phyloP scores from a whole-genome alignment of 1,139 yeast species.

The Taphrina sp. region DNA sequence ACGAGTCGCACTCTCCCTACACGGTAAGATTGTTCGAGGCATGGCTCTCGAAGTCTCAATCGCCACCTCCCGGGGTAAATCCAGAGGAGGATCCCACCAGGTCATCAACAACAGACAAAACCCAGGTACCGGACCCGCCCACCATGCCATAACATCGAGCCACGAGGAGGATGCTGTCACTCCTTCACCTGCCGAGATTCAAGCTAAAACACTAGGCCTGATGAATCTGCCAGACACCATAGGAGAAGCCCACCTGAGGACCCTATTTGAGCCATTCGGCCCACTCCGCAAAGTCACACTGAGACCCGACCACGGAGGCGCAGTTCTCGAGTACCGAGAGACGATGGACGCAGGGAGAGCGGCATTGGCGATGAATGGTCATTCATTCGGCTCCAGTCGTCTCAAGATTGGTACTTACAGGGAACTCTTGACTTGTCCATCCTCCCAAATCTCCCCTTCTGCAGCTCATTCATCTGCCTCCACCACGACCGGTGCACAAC shows the following conservation, averaged over 20 bases:
- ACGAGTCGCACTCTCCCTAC: neutral
- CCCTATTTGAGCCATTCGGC: constrained; percentile 49
- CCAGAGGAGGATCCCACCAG: neutral
- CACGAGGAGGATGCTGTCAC: constrained; percentile 4
- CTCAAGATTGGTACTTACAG: constrained; percentile 48
- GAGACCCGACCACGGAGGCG: constrained; percentile 53
- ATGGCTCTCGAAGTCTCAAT: constrained; percentile 31
- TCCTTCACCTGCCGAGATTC: constrained; percentile 29
- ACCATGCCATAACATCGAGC: neutral
- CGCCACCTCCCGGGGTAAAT: neutral
- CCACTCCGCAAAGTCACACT: constrained; percentile 46
- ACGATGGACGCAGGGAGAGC: constrained; percentile 59
- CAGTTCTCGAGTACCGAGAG: constrained; percentile 54
- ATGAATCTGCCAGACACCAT: constrained; percentile 41
- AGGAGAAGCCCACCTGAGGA: constrained; percentile 40
- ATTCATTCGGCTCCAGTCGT: constrained; percentile 45
- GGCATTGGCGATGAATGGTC: constrained; percentile 52
- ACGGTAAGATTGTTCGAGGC: constrained; percentile 29
- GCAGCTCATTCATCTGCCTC: too few relatives aligned
- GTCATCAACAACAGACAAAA: neutral
- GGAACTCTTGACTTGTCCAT: constrained; percentile 33
- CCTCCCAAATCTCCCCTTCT: too few relatives aligned
- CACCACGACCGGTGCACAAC: too few relatives aligned
- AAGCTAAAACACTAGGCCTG: constrained; percentile 39
- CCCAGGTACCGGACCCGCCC: neutral